Conservation (phyloP, 768 basidiomycete genomes). For the Boletus rufocinnamomeus region DNA sequence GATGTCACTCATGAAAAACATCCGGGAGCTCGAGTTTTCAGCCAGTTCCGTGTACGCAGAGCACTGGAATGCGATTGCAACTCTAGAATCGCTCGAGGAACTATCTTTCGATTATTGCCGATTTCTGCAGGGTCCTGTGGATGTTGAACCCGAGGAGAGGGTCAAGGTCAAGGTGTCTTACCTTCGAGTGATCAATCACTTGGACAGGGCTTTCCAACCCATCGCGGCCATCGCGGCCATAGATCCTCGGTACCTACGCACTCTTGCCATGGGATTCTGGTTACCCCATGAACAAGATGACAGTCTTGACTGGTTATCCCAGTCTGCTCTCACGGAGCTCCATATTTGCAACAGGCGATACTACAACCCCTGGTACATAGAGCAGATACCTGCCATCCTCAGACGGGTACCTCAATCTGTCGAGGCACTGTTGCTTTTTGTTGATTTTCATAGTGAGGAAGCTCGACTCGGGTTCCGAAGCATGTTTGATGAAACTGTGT, state of each 20-base stretch:
- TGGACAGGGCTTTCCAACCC: not conserved
- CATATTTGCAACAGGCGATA: too few relatives aligned
- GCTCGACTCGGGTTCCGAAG: not conserved
- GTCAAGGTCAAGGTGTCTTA: slow-evolving; percentile 9
- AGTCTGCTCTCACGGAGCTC: slow-evolving; percentile 7
- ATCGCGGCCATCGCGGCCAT: not conserved
- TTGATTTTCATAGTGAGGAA: not conserved
- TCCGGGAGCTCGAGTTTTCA: slow-evolving; percentile 17
- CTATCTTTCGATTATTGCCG: slow-evolving; percentile 12
- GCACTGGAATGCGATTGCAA: slow-evolving; percentile 20
- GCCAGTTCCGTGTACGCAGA: slow-evolving; percentile 8
- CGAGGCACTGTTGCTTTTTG: not conserved
- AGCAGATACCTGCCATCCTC: too few relatives aligned
- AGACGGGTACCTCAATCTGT: not conserved
- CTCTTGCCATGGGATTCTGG: too few relatives aligned
- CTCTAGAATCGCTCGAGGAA: slow-evolving; percentile 16
- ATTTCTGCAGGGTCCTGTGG: slow-evolving; percentile 1
- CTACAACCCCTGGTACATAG: too few relatives aligned
- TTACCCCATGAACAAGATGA: too few relatives aligned
- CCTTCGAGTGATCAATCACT: not conserved
- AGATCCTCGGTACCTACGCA: not conserved
- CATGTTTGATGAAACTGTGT: not conserved
- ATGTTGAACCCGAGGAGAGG: not conserved
- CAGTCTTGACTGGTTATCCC: not conserved
- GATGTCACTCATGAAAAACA: slow-evolving; percentile 22